A percentile compares a stretch with the other conserved stretches of the same genome.
Conservation (phyloP, 176 grass and related monocot species). For the Avena sativa region DNA sequence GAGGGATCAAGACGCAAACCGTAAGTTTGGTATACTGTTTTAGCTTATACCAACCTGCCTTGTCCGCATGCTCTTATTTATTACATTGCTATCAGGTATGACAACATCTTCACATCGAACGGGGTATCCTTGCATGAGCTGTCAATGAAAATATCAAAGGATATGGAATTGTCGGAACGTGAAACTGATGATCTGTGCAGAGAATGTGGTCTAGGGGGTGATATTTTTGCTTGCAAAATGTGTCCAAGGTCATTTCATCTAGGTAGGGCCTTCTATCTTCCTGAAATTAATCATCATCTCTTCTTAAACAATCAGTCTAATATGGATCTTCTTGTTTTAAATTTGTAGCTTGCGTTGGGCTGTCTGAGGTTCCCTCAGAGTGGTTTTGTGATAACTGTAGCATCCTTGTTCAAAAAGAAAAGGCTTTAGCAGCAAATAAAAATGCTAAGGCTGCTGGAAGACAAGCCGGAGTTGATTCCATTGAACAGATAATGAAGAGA, state of each 20-base stretch:
- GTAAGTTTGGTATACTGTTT: conserved; percentile 56
- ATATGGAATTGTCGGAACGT: conserved; percentile 58
- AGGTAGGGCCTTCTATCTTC: conserved; percentile 50
- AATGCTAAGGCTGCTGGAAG: conserved; percentile 98
- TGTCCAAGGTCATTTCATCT: conserved; percentile 92
- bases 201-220: conserved; percentile 81
- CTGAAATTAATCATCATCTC: background rate
- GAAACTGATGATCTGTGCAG: conserved; percentile 89
- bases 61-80: conserved; percentile 36
- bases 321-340: conserved; percentile 33
- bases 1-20: conserved; percentile 87
- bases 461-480: conserved; percentile 92
- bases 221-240: conserved; percentile 92
- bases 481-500: conserved; percentile 93
- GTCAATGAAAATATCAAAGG: conserved; percentile 83
- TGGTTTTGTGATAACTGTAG: conserved; percentile 94
- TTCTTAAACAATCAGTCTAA: conserved; percentile 10
- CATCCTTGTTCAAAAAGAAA: conserved; percentile 84
- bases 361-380: conserved; percentile 62
- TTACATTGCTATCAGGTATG: conserved; percentile 67
- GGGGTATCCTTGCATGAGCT: conserved; percentile 96
- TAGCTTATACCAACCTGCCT: conserved; percentile 6
- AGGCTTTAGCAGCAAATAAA: conserved; percentile 79
- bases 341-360: conserved; percentile 71
- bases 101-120: conserved; percentile 98